Base-by-base conservation (phyloP, 2,329 filamentous ascomycete species). In the Colletotrichum sp. region DNA sequence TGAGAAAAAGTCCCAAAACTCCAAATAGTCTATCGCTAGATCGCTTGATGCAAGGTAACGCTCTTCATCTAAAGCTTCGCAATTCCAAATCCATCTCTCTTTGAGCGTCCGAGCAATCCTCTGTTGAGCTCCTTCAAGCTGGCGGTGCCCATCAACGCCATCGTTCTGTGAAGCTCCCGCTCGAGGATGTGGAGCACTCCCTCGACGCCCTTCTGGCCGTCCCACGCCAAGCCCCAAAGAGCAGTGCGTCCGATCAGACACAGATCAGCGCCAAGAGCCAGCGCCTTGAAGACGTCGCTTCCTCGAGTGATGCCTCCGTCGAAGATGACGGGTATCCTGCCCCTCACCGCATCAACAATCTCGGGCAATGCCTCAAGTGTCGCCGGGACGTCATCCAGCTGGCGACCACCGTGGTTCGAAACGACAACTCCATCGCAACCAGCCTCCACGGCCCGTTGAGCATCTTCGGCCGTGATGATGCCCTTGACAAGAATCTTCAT, bases 401-500 rank as follows among this genome's bases (percentile, higher is more conserved):
- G 78, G 16, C 78, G 75, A 4, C 78, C 78, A 6, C 77, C 78
- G 30, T 79, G 84, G 34, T 80, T 80, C 2, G 77, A 79, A 6
- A 80, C 77, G 39, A 80, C 69, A 6, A 80, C 72, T 9, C 71
- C 79, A 25, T 80, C 77, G 3, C 78, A 71, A 1, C 77, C 76
- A 32, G 77, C 71, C 44, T 77, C 69, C 6, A 80, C 77, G 3
- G 79, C 79, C 15, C 78, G 71, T 13, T 78, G 76, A 6, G 78
- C 78, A 52, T 80, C 79, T 25, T 79, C 77, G 1, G 71, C 71
- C 4, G 79, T 79, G 69, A 79, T 66, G 15, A 79, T 76, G 3
- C 78, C 78, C 71, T 79, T 79, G 12, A 82, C 72, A 4, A 80
- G 75, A 30, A 81, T 81, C 65, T 78, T 78, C 79, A 82, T 80